Conservation (phyloP, 768 basidiomycete genomes). For the Naganishia friedmannii region DNA sequence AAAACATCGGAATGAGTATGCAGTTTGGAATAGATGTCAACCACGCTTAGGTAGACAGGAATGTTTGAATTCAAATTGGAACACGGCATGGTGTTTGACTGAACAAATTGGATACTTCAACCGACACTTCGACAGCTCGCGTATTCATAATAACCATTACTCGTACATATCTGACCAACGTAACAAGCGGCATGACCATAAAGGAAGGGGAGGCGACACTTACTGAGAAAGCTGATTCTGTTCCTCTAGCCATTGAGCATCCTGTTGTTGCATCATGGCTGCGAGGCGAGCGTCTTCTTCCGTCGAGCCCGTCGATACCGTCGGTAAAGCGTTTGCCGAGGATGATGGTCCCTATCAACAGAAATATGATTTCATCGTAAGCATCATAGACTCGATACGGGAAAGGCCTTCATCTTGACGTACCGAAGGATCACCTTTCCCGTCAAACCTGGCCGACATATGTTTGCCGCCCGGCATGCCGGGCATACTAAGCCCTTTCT, state of each 20-base stretch:
- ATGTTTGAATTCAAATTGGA: no score
- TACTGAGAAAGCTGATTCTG: conserved; percentile 99
- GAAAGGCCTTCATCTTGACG: background rate
- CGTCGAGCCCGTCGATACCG: conserved; percentile 52
- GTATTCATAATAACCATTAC: conserved; percentile 59
- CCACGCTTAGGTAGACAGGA: background rate
- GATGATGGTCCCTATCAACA: conserved; percentile 2
- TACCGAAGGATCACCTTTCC: conserved; percentile 62
- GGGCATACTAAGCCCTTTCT: conserved; percentile 35
- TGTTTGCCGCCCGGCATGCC: conserved; percentile 38
- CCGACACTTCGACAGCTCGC: background rate
- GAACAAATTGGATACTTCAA: background rate
- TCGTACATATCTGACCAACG: conserved; percentile 50
- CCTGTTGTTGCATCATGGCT: conserved; percentile 85
- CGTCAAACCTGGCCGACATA: conserved; percentile 87
- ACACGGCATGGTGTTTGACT: no score
- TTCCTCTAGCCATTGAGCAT: conserved; percentile 95
- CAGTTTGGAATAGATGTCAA: background rate
- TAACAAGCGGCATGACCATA: conserved; percentile 41
- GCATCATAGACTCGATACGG: background rate
- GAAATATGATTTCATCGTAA: background rate
- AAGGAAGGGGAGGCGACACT: conserved; percentile 57
- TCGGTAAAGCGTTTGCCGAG: conserved; percentile 28
- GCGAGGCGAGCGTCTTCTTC: conserved; percentile 94
- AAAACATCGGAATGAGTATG: background rate